These are phyloP conservation scores for Spencermartinsiella ligniputridi DNA, from an alignment of 1,139 yeast genomes.

Conservation along the genomic window DNA sequence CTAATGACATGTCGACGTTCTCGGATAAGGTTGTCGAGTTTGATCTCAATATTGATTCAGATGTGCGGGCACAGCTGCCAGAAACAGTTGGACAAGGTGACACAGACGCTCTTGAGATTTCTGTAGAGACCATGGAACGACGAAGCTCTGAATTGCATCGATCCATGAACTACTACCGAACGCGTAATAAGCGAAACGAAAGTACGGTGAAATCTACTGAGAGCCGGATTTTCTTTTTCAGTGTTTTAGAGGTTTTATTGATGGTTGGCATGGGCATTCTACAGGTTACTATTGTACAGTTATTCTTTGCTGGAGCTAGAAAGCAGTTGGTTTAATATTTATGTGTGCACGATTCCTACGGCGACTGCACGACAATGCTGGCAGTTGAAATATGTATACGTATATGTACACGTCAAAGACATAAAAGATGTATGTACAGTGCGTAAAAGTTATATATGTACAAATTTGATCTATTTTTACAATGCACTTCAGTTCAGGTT, in stretches of 20 bases:
- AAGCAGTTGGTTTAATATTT: slow-evolving; percentile 75
- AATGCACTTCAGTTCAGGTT: too few relatives aligned
- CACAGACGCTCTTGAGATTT: slow-evolving; percentile 41
- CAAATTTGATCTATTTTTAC: too few relatives aligned
- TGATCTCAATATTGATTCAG: slow-evolving; percentile 54
- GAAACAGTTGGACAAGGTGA: slow-evolving; percentile 50
- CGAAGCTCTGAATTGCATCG: slow-evolving; percentile 63
- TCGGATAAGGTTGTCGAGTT: slow-evolving; percentile 88
- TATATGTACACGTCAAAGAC: too few relatives aligned
- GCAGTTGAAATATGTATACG: too few relatives aligned
- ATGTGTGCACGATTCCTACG: too few relatives aligned
- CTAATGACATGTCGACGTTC: slow-evolving; percentile 80
- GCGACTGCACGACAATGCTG: too few relatives aligned
- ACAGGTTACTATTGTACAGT: slow-evolving; percentile 80
- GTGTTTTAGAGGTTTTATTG: slow-evolving; percentile 71
- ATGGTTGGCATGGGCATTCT: slow-evolving; percentile 83
- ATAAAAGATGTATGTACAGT: too few relatives aligned
- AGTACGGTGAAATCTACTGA: slow-evolving; percentile 88
- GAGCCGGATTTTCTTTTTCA: slow-evolving; percentile 79
- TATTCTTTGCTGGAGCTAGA: slow-evolving; percentile 79
- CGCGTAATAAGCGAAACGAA: slow-evolving; percentile 91
- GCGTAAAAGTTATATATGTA: too few relatives aligned
- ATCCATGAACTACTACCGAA: slow-evolving; percentile 74
- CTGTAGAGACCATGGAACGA: slow-evolving; percentile 58
- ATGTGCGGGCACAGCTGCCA: slow-evolving; percentile 65